These are phyloP conservation scores for Sporothrix sp. DNA, from an alignment of 2,329 filamentous ascomycete genomes.

Conservation along the genomic window DNA sequence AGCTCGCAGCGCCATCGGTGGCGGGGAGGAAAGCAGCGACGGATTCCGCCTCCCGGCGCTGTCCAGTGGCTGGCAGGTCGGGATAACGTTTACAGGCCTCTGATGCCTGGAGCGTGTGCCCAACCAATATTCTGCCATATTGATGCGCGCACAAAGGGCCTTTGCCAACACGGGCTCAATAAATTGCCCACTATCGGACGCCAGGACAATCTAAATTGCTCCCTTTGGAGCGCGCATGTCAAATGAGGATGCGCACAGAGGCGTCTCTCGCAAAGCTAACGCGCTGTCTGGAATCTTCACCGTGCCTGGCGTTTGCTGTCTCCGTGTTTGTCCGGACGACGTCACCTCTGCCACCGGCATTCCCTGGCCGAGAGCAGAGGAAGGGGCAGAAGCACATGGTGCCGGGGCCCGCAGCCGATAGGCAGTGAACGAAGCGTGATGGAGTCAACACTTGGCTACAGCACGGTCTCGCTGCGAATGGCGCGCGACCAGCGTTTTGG, in stretches of 20 bases:
- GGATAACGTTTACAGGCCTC: neutral
- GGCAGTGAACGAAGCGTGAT: neutral
- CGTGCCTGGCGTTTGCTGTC: no score
- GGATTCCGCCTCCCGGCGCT: neutral
- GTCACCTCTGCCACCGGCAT: no score
- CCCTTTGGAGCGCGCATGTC: neutral
- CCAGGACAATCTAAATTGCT: no score
- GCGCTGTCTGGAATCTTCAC: no score
- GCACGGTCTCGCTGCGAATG: no score
- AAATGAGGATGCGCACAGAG: constrained; percentile 6
- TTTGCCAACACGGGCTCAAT: neutral
- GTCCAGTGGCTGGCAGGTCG: neutral
- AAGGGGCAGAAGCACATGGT: constrained; percentile 2
- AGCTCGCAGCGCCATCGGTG: neutral
- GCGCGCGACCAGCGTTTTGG: neutral
- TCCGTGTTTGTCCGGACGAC: no score
- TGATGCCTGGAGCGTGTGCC: neutral
- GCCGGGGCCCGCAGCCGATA: neutral
- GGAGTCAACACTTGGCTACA: no score
- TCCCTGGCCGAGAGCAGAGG: no score
- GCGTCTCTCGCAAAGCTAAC: no score
- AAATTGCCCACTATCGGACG: neutral
- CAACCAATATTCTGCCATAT: no score
- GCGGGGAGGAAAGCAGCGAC: neutral
- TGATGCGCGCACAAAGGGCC: no score